Conservation (phyloP, 2,329 filamentous ascomycete genomes). For the Lasiodiplodia hormozganensis region DNA sequence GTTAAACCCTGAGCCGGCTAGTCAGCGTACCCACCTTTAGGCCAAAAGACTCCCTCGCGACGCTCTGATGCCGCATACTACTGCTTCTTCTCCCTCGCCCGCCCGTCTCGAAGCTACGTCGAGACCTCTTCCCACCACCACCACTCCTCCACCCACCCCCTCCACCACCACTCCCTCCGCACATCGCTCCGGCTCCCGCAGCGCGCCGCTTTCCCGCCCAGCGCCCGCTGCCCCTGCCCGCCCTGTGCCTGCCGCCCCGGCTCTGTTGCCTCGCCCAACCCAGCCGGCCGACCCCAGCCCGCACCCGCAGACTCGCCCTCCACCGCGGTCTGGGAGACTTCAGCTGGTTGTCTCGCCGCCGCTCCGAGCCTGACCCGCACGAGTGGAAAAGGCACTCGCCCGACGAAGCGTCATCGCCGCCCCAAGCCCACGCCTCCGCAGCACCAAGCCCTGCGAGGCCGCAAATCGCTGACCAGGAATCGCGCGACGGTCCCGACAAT, state of each 20-base stretch:
- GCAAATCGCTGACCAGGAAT: conserved; percentile 26
- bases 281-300: conserved; percentile 7
- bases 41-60: conserved; percentile 30
- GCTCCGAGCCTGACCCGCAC: conserved; percentile 19
- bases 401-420: conserved; percentile 22
- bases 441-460: conserved; percentile 20
- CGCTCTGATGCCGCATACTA: conserved; percentile 29
- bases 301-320: conserved; percentile 19
- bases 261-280: conserved; percentile 22
- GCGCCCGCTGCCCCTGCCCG: conserved; percentile 31
- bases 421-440: conserved; percentile 15
- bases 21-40: conserved; percentile 30
- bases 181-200: conserved; percentile 8
- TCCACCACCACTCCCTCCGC: conserved; percentile 22
- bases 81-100: conserved; percentile 28
- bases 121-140: conserved; percentile 12
- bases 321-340: conserved; percentile 25
- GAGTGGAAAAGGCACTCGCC: conserved; percentile 20
- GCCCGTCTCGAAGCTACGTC: conserved; percentile 18
- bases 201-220: conserved; percentile 22
- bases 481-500: conserved; percentile 33
- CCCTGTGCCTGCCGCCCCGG: conserved; percentile 28
- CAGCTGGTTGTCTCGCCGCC: conserved; percentile 24
- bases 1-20: no score
- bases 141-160: conserved; percentile 31